Percentiles rank a stretch among this genome's conserved stretches.
phyloP scores from a whole-genome alignment of 2,329 filamentous ascomycete genomes.

The Blastomyces emzantsi region DNA sequence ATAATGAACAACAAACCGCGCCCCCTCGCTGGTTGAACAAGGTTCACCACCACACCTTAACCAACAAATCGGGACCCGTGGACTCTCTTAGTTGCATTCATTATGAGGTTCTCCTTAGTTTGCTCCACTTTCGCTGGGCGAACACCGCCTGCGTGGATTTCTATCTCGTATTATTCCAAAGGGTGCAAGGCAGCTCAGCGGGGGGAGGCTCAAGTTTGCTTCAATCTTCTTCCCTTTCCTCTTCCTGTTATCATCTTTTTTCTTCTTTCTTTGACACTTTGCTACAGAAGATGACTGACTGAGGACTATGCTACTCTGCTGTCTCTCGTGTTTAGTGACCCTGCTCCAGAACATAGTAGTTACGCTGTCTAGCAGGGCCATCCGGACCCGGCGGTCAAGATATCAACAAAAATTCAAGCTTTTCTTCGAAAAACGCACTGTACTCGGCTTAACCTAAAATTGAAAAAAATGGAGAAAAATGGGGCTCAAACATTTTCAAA shows the following conservation, averaged over 20 bases:
- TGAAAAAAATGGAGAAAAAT: background rate
- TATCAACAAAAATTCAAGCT: background rate
- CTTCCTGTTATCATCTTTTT: background rate
- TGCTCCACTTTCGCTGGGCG: background rate
- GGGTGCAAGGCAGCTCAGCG: background rate
- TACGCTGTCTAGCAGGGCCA: background rate
- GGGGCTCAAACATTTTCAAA: background rate
- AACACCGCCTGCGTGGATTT: background rate
- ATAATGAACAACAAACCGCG: background rate
- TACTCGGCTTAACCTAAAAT: background rate
- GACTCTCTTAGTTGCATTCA: background rate
- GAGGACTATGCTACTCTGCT: background rate
- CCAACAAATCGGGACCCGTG: conserved; percentile 1
- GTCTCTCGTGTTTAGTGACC: background rate
- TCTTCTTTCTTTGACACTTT: background rate
- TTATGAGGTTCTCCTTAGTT: background rate
- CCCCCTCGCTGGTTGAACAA: background rate
- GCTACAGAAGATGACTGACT: background rate
- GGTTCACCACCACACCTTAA: background rate
- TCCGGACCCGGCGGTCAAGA: background rate
- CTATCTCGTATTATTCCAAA: background rate
- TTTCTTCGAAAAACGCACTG: background rate
- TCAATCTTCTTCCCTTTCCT: background rate
- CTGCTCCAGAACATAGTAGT: background rate
- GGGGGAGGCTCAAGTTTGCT: background rate